Percentiles rank a stretch among this genome's conserved stretches.
Conservation (phyloP, 306 rosid genomes). For the Sphenostylis stenocarpa region DNA sequence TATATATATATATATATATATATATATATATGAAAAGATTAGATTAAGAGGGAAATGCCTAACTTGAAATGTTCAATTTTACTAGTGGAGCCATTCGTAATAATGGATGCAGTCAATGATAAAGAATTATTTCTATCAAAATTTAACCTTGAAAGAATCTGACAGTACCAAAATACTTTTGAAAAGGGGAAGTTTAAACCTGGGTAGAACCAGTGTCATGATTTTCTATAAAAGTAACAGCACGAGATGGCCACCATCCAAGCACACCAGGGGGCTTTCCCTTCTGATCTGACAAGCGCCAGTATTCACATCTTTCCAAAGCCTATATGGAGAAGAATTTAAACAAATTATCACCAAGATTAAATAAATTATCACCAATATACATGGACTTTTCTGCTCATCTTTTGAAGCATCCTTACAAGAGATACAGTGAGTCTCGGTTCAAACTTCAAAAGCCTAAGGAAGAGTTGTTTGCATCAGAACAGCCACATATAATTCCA, state of each 20-base stretch:
- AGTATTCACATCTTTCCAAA: slow-evolving; percentile 86
- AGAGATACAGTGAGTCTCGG: not conserved
- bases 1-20: not conserved
- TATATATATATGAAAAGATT: not conserved
- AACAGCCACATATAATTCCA: not conserved
- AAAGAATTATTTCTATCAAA: slow-evolving; percentile 10
- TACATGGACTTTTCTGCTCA: not conserved
- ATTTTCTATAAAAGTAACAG: slow-evolving; percentile 94
- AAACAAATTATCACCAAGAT: not conserved
- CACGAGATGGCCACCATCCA: slow-evolving; percentile 99
- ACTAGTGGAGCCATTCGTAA: not conserved
- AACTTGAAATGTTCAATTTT: not conserved
- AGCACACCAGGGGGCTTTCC: slow-evolving; percentile 97
- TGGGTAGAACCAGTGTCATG: slow-evolving; percentile 99
- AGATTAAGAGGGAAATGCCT: slow-evolving; percentile 1
- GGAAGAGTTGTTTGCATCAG: not conserved
- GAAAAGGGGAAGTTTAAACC: slow-evolving; percentile 49
- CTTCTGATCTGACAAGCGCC: slow-evolving; percentile 92
- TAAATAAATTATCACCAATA: too few relatives aligned
- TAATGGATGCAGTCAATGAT: not conserved
- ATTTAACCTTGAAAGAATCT: not conserved
- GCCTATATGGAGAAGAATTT: slow-evolving; percentile 44
- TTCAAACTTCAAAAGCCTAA: not conserved
- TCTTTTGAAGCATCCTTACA: not conserved
- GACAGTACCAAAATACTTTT: not conserved